Evolutionary conservation across 345 rosid genomes (phyloP).

Genomic region (Erodium maritimum): DNA sequence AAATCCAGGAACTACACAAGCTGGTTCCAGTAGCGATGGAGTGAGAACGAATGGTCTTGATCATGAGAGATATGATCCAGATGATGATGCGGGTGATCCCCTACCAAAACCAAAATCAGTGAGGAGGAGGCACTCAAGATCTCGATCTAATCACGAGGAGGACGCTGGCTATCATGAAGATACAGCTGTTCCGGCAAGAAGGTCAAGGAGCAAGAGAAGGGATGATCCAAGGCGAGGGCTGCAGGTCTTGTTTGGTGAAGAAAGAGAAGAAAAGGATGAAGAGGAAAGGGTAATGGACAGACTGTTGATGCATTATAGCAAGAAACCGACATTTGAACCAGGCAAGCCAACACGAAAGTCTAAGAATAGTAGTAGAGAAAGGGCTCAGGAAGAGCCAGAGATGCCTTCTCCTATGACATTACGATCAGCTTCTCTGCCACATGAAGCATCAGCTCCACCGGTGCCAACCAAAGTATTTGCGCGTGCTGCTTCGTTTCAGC

Average conservation of each 20-base stretch:
- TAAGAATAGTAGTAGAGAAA: constrained; percentile 17
- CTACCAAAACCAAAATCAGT: constrained; percentile 46
- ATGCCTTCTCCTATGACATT: constrained; percentile 27
- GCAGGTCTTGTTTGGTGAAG: constrained; percentile 54
- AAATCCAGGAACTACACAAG: constrained; percentile 15
- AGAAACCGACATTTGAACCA: constrained; percentile 49
- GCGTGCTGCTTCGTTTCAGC: constrained; percentile 72
- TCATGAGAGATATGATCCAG: constrained; percentile 6
- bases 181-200: constrained; percentile 22
- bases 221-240: constrained; percentile 54
- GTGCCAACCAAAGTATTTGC: constrained; percentile 32
- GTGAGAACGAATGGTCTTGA: constrained; percentile 15
- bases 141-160: constrained; percentile 24
- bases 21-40: constrained; percentile 19
- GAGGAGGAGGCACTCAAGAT: constrained; percentile 46
- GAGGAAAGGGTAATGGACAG: constrained; percentile 84
- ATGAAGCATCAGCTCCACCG: constrained; percentile 33
- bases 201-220: constrained; percentile 52
- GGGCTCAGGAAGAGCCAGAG: constrained; percentile 22
- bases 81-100: constrained; percentile 19
- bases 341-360: constrained; percentile 32
- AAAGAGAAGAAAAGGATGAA: constrained; percentile 31
- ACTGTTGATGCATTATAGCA: constrained; percentile 82
- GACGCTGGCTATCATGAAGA: constrained; percentile 27
- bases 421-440: constrained; percentile 64